phyloP scores from a whole-genome alignment of 176 grass and related monocot species.

The Thinopyrum elongatum region DNA sequence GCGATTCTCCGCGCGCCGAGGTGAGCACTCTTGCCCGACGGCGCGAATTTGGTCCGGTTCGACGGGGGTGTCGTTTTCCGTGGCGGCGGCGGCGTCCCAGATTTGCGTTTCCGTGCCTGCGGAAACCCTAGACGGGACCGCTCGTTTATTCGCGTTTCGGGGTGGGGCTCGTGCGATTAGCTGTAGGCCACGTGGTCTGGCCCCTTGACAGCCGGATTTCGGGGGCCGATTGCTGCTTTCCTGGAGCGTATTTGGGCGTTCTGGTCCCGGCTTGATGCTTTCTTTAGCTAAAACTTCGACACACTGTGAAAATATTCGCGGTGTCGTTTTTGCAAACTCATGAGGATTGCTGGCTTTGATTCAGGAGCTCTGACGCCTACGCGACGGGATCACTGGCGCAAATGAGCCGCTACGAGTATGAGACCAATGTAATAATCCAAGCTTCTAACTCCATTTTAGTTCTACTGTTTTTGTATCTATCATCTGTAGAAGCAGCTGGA shows the following conservation, averaged over 20 bases:
- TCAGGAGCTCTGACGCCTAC: conserved; percentile 15
- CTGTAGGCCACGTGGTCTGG: not conserved
- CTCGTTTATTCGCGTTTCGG: not conserved
- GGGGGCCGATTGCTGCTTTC: not conserved
- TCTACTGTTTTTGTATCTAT: not conserved
- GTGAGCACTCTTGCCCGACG: not conserved
- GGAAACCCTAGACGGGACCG: conserved; percentile 35
- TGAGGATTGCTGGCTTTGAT: not conserved
- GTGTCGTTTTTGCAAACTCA: not conserved
- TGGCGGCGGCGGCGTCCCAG: conserved; percentile 9
- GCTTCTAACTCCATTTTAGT: not conserved
- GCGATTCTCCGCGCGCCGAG: conserved; percentile 8
- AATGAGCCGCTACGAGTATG: conserved; percentile 50
- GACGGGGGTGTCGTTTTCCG: not conserved
- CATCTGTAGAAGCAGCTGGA: not conserved
- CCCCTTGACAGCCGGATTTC: not conserved
- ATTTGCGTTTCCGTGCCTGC: not conserved
- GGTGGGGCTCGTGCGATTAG: not conserved
- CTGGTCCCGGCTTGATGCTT: not conserved
- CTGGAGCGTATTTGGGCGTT: not conserved
- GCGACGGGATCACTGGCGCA: not conserved
- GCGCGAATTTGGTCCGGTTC: not conserved
- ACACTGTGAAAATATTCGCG: not conserved
- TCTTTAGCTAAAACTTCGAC: not conserved
- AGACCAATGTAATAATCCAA: conserved; percentile 53